Conservation (phyloP, 495 filamentous ascomycete genomes). For the Ramalina peruviana region DNA sequence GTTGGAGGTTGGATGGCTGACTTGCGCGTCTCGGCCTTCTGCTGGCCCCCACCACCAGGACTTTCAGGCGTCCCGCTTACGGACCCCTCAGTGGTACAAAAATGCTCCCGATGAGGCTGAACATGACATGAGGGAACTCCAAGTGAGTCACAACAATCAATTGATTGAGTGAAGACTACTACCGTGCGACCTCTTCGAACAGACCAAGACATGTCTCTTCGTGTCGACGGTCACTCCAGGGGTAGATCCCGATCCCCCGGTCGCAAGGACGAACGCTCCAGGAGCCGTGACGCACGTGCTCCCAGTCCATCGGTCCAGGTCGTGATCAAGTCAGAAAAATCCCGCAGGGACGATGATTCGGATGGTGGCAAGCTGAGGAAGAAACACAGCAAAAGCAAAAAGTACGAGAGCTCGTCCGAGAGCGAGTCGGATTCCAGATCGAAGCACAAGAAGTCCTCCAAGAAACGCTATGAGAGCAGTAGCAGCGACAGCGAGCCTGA, state of each 20-base stretch:
- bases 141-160: no score
- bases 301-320: conserved; percentile 20
- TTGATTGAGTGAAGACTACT: no score
- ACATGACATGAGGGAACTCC: no score
- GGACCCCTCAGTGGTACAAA: background rate
- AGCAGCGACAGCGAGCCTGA: conserved; percentile 13
- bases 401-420: conserved; percentile 9
- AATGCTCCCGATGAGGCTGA: background rate
- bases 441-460: conserved; percentile 14
- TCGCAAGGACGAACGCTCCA: conserved; percentile 32
- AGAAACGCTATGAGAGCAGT: conserved; percentile 13
- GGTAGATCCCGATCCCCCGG: conserved; percentile 46
- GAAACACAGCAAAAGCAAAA: conserved; percentile 7
- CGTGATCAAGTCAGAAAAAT: conserved; percentile 5
- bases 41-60: background rate
- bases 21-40: no score
- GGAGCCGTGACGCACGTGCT: conserved; percentile 32
- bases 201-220: conserved; percentile 23
- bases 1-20: no score
- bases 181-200: background rate
- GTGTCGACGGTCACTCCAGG: conserved; percentile 43
- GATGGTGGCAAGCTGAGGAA: conserved; percentile 7
- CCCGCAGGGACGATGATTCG: conserved; percentile 11
- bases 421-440: conserved; percentile 13
- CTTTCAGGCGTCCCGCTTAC: background rate